These are phyloP conservation scores for Alternaria arborescens DNA, from an alignment of 2,329 filamentous ascomycete species.

Conservation along the genomic window DNA sequence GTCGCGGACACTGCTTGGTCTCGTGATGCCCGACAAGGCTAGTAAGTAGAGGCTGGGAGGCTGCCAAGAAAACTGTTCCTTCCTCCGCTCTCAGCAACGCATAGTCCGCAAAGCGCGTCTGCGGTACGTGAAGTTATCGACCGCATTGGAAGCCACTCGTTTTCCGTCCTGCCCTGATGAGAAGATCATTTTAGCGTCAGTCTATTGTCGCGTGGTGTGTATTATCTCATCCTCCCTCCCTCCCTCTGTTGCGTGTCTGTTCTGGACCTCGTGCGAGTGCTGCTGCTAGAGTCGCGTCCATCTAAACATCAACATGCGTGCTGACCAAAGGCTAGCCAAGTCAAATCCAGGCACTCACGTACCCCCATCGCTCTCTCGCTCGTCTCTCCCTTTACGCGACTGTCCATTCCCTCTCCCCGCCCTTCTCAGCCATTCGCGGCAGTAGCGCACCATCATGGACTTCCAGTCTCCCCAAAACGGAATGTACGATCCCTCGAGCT, in stretches of 20 bases:
- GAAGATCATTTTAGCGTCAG: conserved; percentile 34
- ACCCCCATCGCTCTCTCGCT: conserved; percentile 21
- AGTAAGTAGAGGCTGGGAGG: conserved; percentile 13
- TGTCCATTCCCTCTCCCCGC: conserved; percentile 13
- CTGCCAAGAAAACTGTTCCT: conserved; percentile 20
- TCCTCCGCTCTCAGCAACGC: conserved; percentile 39
- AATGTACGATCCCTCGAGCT: conserved; percentile 49
- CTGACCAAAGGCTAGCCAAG: conserved; percentile 38
- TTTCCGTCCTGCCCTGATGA: conserved; percentile 42
- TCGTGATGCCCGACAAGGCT: conserved; percentile 28
- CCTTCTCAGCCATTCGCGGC: conserved; percentile 13
- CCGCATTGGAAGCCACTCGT: conserved; percentile 36
- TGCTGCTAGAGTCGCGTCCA: conserved; percentile 36
- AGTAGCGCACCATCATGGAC: conserved; percentile 45
- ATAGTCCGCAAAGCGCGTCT: conserved; percentile 46
- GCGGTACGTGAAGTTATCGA: conserved; percentile 46
- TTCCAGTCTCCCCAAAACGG: conserved; percentile 49
- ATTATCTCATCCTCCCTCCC: conserved; percentile 15
- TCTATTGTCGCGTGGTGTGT: conserved; percentile 38
- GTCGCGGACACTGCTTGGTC: conserved; percentile 20
- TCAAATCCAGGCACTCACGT: conserved; percentile 38
- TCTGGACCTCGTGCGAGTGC: conserved; percentile 27
- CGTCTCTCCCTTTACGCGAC: conserved; percentile 16
- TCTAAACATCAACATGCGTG: conserved; percentile 41
- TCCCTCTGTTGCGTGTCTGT: conserved; percentile 24